Conservation (phyloP, 208 protist species). For the Acanthamoeba rhysodes region DNA sequence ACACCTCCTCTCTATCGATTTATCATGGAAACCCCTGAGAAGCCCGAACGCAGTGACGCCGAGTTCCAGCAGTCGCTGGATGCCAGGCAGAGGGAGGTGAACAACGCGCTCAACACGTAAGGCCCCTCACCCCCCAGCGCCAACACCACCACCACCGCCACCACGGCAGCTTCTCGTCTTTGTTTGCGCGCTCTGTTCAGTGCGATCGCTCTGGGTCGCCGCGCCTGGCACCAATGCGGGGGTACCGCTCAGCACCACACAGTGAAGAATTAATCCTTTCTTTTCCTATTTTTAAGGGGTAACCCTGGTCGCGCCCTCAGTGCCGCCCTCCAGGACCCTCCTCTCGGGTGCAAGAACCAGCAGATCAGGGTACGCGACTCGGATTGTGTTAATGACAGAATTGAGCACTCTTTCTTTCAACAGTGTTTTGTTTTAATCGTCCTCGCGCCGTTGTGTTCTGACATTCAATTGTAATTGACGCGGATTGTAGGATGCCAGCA, state of each 20-base stretch:
- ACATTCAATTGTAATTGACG: neutral
- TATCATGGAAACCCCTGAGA: constrained; percentile 67
- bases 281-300: constrained; percentile 65
- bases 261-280: neutral
- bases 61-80: constrained; percentile 80
- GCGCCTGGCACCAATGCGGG: neutral
- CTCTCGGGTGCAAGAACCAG: constrained; percentile 81
- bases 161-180: neutral
- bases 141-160: neutral
- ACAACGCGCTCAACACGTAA: constrained; percentile 81
- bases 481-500: constrained; percentile 71
- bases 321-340: constrained; percentile 78
- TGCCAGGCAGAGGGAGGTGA: constrained; percentile 78
- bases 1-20: neutral
- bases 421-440: neutral
- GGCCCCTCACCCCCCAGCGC: neutral
- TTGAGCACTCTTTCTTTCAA: neutral
- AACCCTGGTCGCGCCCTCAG: constrained; percentile 76
- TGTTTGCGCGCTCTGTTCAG: neutral
- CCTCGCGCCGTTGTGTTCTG: too few species aligned
- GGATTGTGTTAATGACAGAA: neutral
- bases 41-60: constrained; percentile 73
- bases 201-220: neutral
- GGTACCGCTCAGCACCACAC: neutral
- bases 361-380: constrained; percentile 76